Base-by-base conservation (phyloP, 345 rosid species). In the Eucalyptus caleyi region DNA sequence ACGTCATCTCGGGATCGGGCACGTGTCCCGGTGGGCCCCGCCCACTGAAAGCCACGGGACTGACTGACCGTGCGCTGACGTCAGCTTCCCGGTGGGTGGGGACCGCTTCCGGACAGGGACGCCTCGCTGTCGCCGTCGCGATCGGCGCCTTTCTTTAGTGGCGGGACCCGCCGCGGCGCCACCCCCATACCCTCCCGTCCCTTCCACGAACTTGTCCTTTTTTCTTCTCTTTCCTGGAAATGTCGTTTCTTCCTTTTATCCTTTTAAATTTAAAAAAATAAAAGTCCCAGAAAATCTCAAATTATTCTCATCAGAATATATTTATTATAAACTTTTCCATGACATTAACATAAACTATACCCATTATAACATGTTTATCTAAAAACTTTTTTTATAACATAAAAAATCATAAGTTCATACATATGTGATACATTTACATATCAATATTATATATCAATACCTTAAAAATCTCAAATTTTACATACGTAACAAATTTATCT, bases 401-500 rank as follows among this genome's bases (percentile, higher is more conserved):
- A 60, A 60, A 60, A 60, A 12, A 60, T 2, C 8, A 6, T 62
- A 27, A 62, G 4, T 13, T 6, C 6, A 4, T 12, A 3, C 3
- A 3, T 59, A 59, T 23, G 5, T 24, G 6, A 59, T 2, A 59
- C 6, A 24, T 59, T 4, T 24, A 60, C 0, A n/a, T n/a, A n/a
- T n/a, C n/a, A n/a, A n/a, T n/a, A n/a, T n/a, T 8, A 3, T 60
- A 4, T 3, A 12, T 13, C 4, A 62, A 6, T 45, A 45, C 49
- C 11, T 3, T 9, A 45, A 45, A 45, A 45, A 45, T 3, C 4
- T 3, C 0, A 45, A 45, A 45, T 10, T 3, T 3, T 10, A 11
- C 13, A 11, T 2, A 4, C 3, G 4, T 47, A 1, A 47, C 0
- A 11, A 47, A 47, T 47, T 47, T 47, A 47, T 4, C 0, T 0